Percentiles rank a stretch among this genome's conserved stretches.
phyloP scores from a whole-genome alignment of 1,284 basidiomycete genomes.

The Microbotryum silenes-acaulis region DNA sequence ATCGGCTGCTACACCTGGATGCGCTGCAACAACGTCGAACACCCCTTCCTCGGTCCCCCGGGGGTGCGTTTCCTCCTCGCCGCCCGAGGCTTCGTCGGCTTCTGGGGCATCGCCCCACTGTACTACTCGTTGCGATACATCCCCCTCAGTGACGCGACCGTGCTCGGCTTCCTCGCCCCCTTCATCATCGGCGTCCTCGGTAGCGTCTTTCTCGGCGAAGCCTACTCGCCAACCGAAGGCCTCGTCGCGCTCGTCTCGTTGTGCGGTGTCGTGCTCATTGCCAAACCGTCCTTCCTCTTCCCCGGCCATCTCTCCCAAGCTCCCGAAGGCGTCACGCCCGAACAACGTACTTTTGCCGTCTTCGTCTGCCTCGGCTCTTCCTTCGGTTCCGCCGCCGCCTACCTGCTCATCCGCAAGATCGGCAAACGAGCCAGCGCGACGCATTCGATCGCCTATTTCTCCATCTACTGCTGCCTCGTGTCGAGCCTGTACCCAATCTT shows the following conservation, averaged over 20 bases:
- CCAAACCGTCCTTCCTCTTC: constrained; percentile 35
- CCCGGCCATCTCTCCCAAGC: neutral
- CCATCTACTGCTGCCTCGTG: constrained; percentile 25
- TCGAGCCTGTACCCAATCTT: constrained; percentile 26
- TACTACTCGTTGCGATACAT: constrained; percentile 40
- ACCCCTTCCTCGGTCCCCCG: constrained; percentile 33
- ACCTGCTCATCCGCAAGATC: constrained; percentile 40
- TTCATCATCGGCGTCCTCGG: constrained; percentile 38
- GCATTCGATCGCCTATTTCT: constrained; percentile 34
- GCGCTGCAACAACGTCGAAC: constrained; percentile 7
- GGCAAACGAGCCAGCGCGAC: constrained; percentile 36
- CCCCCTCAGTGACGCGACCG: constrained; percentile 38
- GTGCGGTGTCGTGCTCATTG: constrained; percentile 39
- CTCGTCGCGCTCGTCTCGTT: constrained; percentile 37
- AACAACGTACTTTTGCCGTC: constrained; percentile 24
- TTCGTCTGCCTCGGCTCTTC: constrained; percentile 37
- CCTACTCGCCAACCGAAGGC: constrained; percentile 36
- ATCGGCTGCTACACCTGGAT: constrained; percentile 17
- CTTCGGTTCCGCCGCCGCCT: constrained; percentile 36
- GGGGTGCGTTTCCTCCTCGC: constrained; percentile 26
- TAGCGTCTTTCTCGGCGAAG: constrained; percentile 37
- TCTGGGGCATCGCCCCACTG: constrained; percentile 36
- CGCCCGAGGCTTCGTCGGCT: constrained; percentile 32
- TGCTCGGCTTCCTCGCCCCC: constrained; percentile 39
- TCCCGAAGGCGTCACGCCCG: constrained; percentile 8